These are phyloP conservation scores for Vitellaria paradoxa DNA, from an alignment of 179 eudicot genomes.

Conservation along the genomic window DNA sequence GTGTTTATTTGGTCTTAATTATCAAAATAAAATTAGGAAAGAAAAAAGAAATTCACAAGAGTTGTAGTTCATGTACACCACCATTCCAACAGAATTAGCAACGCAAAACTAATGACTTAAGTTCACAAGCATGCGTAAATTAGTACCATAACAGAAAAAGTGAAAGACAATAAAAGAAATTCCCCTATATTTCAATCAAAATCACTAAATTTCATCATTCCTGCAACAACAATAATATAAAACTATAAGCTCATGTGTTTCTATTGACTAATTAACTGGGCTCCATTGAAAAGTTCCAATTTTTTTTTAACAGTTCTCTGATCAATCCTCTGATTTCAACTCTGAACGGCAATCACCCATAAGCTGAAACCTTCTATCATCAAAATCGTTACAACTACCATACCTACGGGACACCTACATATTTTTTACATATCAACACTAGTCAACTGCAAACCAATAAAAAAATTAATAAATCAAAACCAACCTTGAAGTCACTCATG, in stretches of 20 bases:
- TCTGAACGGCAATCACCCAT: neutral
- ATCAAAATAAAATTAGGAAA: too few species aligned
- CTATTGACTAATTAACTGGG: neutral
- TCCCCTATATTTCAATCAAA: neutral
- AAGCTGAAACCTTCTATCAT: neutral
- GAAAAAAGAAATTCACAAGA: too few species aligned
- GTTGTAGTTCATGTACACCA: too few species aligned
- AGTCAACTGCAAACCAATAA: neutral
- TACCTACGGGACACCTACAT: neutral
- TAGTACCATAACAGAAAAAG: too few species aligned
- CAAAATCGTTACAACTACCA: neutral
- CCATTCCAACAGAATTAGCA: too few species aligned
- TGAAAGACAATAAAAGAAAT: neutral
- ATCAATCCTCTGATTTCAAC: neutral
- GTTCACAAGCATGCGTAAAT: too few species aligned
- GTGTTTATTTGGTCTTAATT: too few species aligned
- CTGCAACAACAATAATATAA: neutral
- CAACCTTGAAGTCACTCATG: constrained; percentile 21
- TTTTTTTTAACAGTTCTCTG: neutral
- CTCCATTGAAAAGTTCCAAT: neutral
- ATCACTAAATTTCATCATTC: neutral
- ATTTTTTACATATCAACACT: neutral
- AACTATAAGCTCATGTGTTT: neutral
- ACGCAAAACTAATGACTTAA: too few species aligned
- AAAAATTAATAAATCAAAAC: neutral